Evolutionary conservation across 192 early-diverging fungal genomes (phyloP).

Genomic region (Coemansia sp.): DNA sequence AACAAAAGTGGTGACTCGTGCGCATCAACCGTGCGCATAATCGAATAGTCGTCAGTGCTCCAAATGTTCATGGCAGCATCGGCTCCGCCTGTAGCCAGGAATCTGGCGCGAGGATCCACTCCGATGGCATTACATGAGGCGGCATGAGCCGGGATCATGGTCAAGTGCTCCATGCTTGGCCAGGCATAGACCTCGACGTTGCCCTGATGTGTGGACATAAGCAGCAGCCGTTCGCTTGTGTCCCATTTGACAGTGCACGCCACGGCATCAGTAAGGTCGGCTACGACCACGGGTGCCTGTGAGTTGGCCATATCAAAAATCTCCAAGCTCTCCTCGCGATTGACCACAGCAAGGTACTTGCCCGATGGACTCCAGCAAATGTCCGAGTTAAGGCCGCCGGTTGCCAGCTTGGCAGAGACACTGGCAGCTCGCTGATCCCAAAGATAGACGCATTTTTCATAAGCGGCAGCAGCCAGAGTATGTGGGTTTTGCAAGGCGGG

Average conservation of each 20-base stretch:
- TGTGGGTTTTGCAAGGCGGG: constrained; percentile 8
- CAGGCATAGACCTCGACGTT: constrained; percentile 35
- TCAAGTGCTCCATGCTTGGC: constrained; percentile 39
- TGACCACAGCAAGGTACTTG: constrained; percentile 20
- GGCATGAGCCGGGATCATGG: constrained; percentile 21
- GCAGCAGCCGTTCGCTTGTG: constrained; percentile 13
- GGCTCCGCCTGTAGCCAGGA: constrained; percentile 35
- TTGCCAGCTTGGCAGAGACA: constrained; percentile 6
- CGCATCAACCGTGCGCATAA: constrained; percentile 2
- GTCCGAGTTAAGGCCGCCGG: constrained; percentile 15
- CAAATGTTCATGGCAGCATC: constrained; percentile 36
- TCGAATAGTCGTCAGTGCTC: constrained; percentile 29
- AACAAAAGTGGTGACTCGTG: constrained; percentile 38
- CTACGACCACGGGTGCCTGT: constrained; percentile 14
- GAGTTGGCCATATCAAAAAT: constrained; percentile 25
- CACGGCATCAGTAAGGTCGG: constrained; percentile 11
- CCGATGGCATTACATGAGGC: constrained; percentile 31
- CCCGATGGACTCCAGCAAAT: constrained; percentile 39
- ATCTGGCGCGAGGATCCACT: constrained; percentile 17
- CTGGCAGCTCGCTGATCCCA: constrained; percentile 27
- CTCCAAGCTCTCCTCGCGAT: constrained; percentile 29
- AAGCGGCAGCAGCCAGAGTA: constrained; percentile 28
- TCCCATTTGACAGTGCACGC: constrained; percentile 26
- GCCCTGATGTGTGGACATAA: constrained; percentile 31
- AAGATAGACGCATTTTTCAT: constrained; percentile 28